These are phyloP conservation scores for Penicillium turbatum DNA, from an alignment of 495 filamentous ascomycete genomes.

Conservation along the genomic window DNA sequence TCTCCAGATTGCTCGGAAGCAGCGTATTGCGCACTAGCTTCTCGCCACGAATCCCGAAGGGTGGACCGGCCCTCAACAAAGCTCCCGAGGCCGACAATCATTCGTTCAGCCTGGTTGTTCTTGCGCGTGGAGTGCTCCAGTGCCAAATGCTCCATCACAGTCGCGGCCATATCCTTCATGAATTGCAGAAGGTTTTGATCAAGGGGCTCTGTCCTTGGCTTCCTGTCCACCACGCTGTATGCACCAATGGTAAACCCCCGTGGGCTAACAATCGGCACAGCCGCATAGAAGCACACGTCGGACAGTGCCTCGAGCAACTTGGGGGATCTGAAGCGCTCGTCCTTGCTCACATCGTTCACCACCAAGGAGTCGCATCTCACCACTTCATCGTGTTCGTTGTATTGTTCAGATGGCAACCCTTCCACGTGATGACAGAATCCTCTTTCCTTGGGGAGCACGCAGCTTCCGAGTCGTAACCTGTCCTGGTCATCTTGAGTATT, in stretches of 20 bases:
- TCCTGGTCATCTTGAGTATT: slow-evolving; percentile 26
- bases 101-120: slow-evolving; percentile 16
- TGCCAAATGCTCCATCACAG: slow-evolving; percentile 26
- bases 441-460: slow-evolving; percentile 37
- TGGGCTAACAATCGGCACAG: slow-evolving; percentile 55
- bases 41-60: slow-evolving; percentile 23
- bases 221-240: slow-evolving; percentile 52
- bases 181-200: slow-evolving; percentile 19
- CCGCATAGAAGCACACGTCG: slow-evolving; percentile 52
- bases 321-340: slow-evolving; percentile 17
- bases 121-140: slow-evolving; percentile 1
- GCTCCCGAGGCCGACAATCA: slow-evolving; percentile 31
- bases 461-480: slow-evolving; percentile 37
- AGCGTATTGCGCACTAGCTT: slow-evolving; percentile 13
- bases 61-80: slow-evolving; percentile 30
- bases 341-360: slow-evolving; percentile 12
- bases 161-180: slow-evolving; percentile 31
- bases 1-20: slow-evolving; percentile 11
- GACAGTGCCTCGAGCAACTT: slow-evolving; percentile 34
- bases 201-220: slow-evolving; percentile 25
- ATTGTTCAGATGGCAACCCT: neutral
- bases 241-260: slow-evolving; percentile 58
- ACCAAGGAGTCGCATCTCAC: slow-evolving; percentile 19
- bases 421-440: slow-evolving; percentile 45
- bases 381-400: slow-evolving; percentile 14